Evolutionary conservation across 163 green algal genomes (phyloP), one percentile per base, ranked within the genome.

Genomic region (Chlamydomonas reinhardtii): DNA sequence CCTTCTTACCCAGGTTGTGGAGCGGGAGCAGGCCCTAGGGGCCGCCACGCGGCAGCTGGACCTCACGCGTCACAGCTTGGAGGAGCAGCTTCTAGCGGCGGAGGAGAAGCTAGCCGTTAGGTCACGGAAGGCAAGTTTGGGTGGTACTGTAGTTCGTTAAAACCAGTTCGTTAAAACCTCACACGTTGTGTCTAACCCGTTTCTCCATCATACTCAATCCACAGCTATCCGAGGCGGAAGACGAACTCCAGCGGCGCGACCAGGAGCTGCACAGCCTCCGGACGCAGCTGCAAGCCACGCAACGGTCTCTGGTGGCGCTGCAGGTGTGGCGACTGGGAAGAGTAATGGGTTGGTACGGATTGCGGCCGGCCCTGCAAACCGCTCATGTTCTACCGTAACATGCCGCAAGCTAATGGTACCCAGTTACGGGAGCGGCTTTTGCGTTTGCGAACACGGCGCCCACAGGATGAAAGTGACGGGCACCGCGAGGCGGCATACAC

Each of bases 71-170:
- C 72, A 75, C 19, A 81, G 72, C 74, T 68, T 89, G 52, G 64
- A 56, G 0, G 65, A 56, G 25, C 65, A 84, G 83, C 66, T 89
- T 32, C 59, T 27, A 29, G 83, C 83, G 0, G 66, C 68, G 19
- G 65, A 89, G 68, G 83, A 79, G 17, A 81, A 84, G 66, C 54
- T 84, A 32, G 52, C 31, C n/a, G 48, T 54, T 52, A 84, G 75
- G 54, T 56, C 48, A 56, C 48, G 48, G 48, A 56, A 56, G 48
- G 48, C 48, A 56, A 19, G 48, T 56, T 48, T 5, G 39, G 39
- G 39, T 48, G 5, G 48, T 17, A 22, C 11, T 17, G 48, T 1
- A 56, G 48, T 54, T 54, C 11, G 43, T 16, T 11, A 11, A n/a
- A n/a, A n/a, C n/a, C n/a, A n/a, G n/a, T n/a, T 11, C 43, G 43